Evolutionary conservation across 2,329 filamentous ascomycete species (phyloP).

Genomic region (Colletotrichum sp.): DNA sequence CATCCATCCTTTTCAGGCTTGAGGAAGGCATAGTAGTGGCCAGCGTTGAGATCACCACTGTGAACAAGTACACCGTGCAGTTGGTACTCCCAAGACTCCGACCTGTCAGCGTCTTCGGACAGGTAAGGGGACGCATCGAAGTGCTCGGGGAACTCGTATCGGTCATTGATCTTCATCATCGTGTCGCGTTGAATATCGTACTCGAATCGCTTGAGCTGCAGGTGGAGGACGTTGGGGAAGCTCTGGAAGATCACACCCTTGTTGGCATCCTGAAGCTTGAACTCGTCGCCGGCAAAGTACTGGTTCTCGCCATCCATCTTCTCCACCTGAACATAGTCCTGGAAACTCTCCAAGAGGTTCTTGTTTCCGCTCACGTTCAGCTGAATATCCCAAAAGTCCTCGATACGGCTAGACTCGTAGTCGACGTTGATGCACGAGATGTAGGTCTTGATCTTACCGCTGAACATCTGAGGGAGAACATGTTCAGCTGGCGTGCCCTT

Average conservation of each 20-base stretch:
- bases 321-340: constrained; percentile 95
- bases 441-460: constrained; percentile 98
- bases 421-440: constrained; percentile 98
- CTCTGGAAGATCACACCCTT: constrained; percentile 98
- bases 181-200: constrained; percentile 96
- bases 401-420: constrained; percentile 92
- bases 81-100: constrained; percentile 90
- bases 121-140: constrained; percentile 89
- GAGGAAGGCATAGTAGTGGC: constrained; percentile 97
- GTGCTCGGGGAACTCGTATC: constrained; percentile 85
- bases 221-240: constrained; percentile 91
- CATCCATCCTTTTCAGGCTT: constrained; percentile 92
- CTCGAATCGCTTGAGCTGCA: constrained; percentile 97
- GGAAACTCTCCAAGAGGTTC: constrained; percentile 91
- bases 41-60: constrained; percentile 94
- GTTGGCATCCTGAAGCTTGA: constrained; percentile 93
- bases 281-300: constrained; percentile 89
- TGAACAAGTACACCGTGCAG: constrained; percentile 95
- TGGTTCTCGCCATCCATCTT: constrained; percentile 98
- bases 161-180: constrained; percentile 98
- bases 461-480: constrained; percentile 87
- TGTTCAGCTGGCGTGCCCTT: constrained; percentile 94
- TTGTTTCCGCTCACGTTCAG: constrained; percentile 95
- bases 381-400: constrained; percentile 99
- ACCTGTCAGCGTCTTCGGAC: constrained; percentile 82